Evolutionary conservation across 345 rosid genomes (phyloP).

Genomic region (Pugionium dolabratum): DNA sequence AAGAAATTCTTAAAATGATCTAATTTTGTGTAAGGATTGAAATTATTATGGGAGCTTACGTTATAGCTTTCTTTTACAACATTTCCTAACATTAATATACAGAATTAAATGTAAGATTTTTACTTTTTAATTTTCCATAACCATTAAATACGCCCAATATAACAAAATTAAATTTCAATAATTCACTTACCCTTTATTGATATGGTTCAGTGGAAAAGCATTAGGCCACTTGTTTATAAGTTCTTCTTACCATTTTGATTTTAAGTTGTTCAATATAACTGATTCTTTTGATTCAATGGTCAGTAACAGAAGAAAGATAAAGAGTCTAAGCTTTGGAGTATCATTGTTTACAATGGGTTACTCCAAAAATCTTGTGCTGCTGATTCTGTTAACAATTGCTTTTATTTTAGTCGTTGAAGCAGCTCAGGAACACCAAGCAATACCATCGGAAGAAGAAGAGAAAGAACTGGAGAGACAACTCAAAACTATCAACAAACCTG

Average conservation of each 20-base stretch:
- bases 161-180: background rate
- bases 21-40: background rate
- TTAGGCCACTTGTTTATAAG: background rate
- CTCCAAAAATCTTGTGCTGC: background rate
- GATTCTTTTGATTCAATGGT: conserved; percentile 16
- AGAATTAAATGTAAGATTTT: conserved; percentile 1
- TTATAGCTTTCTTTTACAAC: too few relatives aligned
- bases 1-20: background rate
- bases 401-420: conserved; percentile 9
- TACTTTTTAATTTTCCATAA: background rate
- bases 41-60: background rate
- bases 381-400: conserved; percentile 2
- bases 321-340: background rate
- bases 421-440: background rate
- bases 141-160: background rate
- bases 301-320: background rate
- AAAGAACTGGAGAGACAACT: conserved; percentile 36
- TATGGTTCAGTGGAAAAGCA: background rate
- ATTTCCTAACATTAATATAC: background rate
- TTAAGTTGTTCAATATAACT: background rate
- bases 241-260: background rate
- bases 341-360: conserved; percentile 8
- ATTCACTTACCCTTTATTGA: background rate
- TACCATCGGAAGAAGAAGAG: conserved; percentile 30
- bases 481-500: conserved; percentile 41